A percentile compares a stretch with the other conserved stretches of the same genome.
Conservation (phyloP, 108 stramenopile species). For the Aurantiochytrium sp. region DNA sequence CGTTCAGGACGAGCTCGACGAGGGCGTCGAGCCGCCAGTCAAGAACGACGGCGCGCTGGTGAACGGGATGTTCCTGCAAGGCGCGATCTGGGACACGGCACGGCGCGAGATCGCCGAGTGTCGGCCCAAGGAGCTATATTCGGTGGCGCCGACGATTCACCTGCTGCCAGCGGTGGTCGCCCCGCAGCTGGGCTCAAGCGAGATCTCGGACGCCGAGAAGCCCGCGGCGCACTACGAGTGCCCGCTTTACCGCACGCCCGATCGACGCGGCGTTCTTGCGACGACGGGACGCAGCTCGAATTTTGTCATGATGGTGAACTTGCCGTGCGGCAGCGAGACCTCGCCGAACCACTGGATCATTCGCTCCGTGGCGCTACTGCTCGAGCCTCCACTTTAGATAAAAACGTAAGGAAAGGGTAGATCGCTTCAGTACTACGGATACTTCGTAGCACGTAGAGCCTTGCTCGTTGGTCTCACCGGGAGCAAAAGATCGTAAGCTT, state of each 20-base stretch:
- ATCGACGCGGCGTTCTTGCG: constrained; percentile 52
- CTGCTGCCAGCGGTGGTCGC: constrained; percentile 45
- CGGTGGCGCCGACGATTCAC: constrained; percentile 55
- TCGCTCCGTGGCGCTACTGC: neutral
- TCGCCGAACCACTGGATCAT: neutral
- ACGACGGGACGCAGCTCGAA: constrained; percentile 62
- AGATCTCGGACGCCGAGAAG: neutral
- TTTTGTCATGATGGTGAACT: constrained; percentile 51
- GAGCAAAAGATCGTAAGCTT: too few relatives aligned
- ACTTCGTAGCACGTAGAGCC: too few relatives aligned
- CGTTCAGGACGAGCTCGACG: too few relatives aligned
- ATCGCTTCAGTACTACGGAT: too few relatives aligned
- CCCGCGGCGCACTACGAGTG: constrained; percentile 56
- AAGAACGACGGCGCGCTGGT: constrained; percentile 52
- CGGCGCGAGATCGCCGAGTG: constrained; percentile 48
- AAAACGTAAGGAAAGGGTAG: too few relatives aligned
- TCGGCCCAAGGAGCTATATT: constrained; percentile 52
- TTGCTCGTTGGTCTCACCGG: too few relatives aligned
- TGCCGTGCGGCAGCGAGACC: neutral
- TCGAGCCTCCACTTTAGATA: neutral
- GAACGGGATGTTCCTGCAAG: constrained; percentile 58
- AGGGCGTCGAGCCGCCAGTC: neutral
- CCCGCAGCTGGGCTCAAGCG: too few relatives aligned
- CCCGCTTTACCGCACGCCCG: constrained; percentile 61
- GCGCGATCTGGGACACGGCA: constrained; percentile 54